Base-by-base conservation (phyloP, 768 basidiomycete genomes). In the Dendrothele bispora region DNA sequence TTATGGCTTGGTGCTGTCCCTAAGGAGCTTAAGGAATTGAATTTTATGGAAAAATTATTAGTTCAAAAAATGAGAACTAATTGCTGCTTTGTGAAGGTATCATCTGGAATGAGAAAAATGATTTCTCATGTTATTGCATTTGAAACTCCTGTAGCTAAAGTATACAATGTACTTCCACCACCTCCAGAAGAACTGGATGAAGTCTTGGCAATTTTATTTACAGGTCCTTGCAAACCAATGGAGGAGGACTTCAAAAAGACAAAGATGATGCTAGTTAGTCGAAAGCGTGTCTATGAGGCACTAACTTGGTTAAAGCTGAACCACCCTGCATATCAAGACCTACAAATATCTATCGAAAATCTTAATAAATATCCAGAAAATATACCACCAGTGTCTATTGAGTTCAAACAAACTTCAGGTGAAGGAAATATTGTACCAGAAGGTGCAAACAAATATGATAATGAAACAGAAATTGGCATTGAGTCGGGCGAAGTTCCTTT, bases 401-500 rank as follows among this genome's bases (percentile, higher is more conserved):
- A n/a, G n/a, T n/a, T n/a, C n/a, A 32, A 32, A n/a, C n/a, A 32
- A 10, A n/a, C n/a, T n/a, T 10, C 10, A 39, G n/a, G 35, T 26
- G 36, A 15, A 3, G 26, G 4, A 24, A 56, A 42, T 26, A 55
- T 52, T 25, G 17, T 21, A 15, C 15, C 27, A 14, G 51, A 57
- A 45, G 50, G 27, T 6, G 47, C 43, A 25, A 43, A 45, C 38
- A 46, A 39, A 6, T 25, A 43, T 40, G 55, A 56, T 36, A 46
- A 39, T 29, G 53, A 55, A 22, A 27, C 41, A 11, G 60, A 61
- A 34, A 52, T 50, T 45, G 67, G 68, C 1, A 55, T 50, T 0
- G 49, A 51, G 20, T 32, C 43, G 0, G 71, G 68, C 6, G 26
- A 25, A 1, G 73, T 72, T 53, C 58, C 71, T 0, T 72, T 74